Percentiles rank a stretch among this genome's conserved stretches.
Evolutionary conservation across 2,329 filamentous ascomycete species (phyloP).

Genomic region (Ophiosphaerella narmari): DNA sequence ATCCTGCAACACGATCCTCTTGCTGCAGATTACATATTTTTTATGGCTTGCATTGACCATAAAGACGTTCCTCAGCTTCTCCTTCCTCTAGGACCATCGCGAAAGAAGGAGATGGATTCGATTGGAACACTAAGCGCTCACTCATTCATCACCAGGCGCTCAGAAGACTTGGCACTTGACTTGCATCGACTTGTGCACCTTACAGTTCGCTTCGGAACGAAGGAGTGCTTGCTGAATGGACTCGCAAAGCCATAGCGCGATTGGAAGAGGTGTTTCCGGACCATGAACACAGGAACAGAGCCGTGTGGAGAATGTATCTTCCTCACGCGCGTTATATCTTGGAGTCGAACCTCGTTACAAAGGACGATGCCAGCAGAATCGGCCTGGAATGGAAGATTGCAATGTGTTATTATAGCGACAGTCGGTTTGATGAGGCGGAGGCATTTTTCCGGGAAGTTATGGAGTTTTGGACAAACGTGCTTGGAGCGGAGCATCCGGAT

Average conservation of each 20-base stretch:
- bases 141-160: conserved; percentile 5
- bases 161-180: background rate
- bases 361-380: background rate
- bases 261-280: background rate
- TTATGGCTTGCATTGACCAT: conserved; percentile 3
- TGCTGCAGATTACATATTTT: conserved; percentile 39
- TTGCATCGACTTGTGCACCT: conserved; percentile 9
- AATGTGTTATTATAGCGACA: background rate
- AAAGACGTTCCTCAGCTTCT: conserved; percentile 3
- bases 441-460: conserved; percentile 15
- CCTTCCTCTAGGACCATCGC: background rate
- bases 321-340: background rate
- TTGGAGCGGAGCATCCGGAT: background rate
- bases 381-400: conserved; percentile 5
- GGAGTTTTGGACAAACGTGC: conserved; percentile 2
- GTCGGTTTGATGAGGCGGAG: conserved; percentile 7
- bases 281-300: background rate
- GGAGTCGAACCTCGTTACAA: background rate
- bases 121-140: conserved; percentile 6
- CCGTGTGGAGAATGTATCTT: background rate
- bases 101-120: background rate
- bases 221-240: background rate
- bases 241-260: background rate
- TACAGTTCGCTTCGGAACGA: background rate
- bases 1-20: conserved; percentile 16